Percentiles rank a stretch among this genome's conserved stretches.
phyloP scores from a whole-genome alignment of 257 asterid genomes.

The Galeopsis tetrahit region DNA sequence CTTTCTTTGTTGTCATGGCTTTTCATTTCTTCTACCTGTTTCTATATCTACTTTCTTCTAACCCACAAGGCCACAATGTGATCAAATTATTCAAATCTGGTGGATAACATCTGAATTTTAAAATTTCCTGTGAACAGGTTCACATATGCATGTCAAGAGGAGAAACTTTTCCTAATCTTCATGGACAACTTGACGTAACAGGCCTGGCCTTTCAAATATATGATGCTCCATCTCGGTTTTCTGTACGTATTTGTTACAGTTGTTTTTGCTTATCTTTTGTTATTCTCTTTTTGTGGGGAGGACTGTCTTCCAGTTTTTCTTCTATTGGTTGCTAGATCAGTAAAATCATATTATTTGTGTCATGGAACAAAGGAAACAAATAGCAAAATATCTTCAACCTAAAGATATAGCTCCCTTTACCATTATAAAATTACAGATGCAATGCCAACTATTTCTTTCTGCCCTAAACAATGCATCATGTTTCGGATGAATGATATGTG shows the following conservation, averaged over 20 bases:
- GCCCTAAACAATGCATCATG: background rate
- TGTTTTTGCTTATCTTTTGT: conserved; percentile 21
- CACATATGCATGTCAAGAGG: conserved; percentile 98
- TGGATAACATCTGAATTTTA: conserved; percentile 21
- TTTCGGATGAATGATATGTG: background rate
- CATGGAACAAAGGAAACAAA: background rate
- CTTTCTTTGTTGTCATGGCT: conserved; percentile 1
- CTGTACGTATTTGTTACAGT: conserved; percentile 57
- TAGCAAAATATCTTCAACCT: background rate
- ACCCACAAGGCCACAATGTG: conserved; percentile 21
- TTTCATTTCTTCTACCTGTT: conserved; percentile 11
- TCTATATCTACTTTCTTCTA: background rate
- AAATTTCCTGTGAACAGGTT: conserved; percentile 59
- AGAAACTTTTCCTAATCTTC: conserved; percentile 93
- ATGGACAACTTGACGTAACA: conserved; percentile 97
- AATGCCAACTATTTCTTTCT: background rate
- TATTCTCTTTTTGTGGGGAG: conserved; percentile 13
- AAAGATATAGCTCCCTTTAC: background rate
- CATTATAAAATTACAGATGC: background rate
- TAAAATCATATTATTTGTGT: background rate
- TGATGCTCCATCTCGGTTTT: conserved; percentile 88
- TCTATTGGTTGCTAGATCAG: conserved; percentile 11
- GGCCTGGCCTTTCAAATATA: conserved; percentile 86
- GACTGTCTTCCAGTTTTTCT: conserved; percentile 17
- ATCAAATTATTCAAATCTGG: conserved; percentile 22